Evolutionary conservation across 495 filamentous ascomycete genomes (phyloP), one percentile per base, ranked within the genome.

Genomic region (Podospora australis): DNA sequence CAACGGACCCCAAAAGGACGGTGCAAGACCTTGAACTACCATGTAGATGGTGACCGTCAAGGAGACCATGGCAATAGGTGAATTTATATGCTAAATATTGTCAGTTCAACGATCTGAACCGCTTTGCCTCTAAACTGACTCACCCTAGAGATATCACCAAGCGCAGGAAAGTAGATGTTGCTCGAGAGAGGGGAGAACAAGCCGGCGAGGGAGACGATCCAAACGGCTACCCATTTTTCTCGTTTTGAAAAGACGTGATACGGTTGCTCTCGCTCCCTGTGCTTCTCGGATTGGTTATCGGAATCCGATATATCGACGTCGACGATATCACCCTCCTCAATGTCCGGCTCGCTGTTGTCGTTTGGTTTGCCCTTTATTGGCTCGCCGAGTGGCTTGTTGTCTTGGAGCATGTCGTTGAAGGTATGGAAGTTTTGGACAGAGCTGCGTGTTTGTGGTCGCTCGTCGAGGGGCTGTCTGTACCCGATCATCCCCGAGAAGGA

Each of bases 181-280:
- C 58, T 55, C 0, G 61, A 58, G 4, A 71, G 50, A n/a, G 58
- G 62, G 8, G 67, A 68, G 47, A 73, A 70, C 2, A 68, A 44
- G 1, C 68, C 70, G 6, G 67, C 62, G 7, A 70, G 36, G 0
- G 60, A 62, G 8, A 68, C 66, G 24, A 73, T 63, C 44, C 55
- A 54, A 1, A 72, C 62, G 11, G 70, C 21, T 34, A 53, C 45
- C 60, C 58, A 60, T 49, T 69, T 70, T 51, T 66, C 58, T 1
- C 49, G 41, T 9, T 26, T 51, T 0, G 59, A 60, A 46, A 69
- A 71, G 10, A 70, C 56, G 28, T 57, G 59, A 22, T 57, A 56
- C 13, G 53, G 53, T 16, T 28, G 11, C 13, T 25, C 22, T n/a
- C 9, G 45, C 8, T 44, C 13, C 14, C 39, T 20, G 9, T 22